Conservation (phyloP, 2,329 filamentous ascomycete species). For the Bipolaris victoriae region DNA sequence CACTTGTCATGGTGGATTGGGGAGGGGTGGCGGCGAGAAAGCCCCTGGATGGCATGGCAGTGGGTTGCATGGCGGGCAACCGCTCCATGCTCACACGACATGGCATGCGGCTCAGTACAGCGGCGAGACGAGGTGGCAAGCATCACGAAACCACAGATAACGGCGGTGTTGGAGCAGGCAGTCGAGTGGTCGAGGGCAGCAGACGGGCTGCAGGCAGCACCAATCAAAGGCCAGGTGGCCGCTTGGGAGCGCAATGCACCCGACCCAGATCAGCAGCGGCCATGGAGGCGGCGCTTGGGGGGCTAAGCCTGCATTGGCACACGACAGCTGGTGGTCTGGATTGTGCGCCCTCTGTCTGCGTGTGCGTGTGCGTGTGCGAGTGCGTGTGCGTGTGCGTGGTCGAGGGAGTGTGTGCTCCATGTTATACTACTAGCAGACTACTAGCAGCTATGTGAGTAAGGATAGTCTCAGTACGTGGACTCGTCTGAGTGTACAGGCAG, state of each 20-base stretch:
- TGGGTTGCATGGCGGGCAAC: slow-evolving; percentile 8
- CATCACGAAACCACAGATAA: slow-evolving; percentile 35
- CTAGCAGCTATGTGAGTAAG: too few species aligned
- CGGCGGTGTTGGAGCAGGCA: slow-evolving; percentile 23
- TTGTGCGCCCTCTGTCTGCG: slow-evolving; percentile 1
- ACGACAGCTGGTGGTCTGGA: slow-evolving; percentile 27
- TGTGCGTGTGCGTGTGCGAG: neutral
- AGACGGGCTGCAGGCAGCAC: slow-evolving; percentile 8
- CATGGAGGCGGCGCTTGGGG: slow-evolving; percentile 20
- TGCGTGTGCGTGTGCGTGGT: neutral
- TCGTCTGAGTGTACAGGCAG: neutral
- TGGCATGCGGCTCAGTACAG: slow-evolving; percentile 1
- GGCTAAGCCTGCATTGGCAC: slow-evolving; percentile 27
- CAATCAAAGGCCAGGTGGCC: slow-evolving; percentile 39
- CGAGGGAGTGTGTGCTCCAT: neutral
- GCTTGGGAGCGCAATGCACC: slow-evolving; percentile 17
- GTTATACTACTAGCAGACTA: too few species aligned
- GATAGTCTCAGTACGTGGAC: neutral
- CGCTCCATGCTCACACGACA: slow-evolving; percentile 13
- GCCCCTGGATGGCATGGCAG: slow-evolving; percentile 32
- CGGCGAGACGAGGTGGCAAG: slow-evolving; percentile 21
- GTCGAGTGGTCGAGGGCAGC: slow-evolving; percentile 8
- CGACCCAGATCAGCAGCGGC: slow-evolving; percentile 19
- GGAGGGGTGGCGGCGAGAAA: slow-evolving; percentile 3
- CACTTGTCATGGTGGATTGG: slow-evolving; percentile 33